phyloP scores from a whole-genome alignment of 768 basidiomycete genomes.

The Mycena haematopus region DNA sequence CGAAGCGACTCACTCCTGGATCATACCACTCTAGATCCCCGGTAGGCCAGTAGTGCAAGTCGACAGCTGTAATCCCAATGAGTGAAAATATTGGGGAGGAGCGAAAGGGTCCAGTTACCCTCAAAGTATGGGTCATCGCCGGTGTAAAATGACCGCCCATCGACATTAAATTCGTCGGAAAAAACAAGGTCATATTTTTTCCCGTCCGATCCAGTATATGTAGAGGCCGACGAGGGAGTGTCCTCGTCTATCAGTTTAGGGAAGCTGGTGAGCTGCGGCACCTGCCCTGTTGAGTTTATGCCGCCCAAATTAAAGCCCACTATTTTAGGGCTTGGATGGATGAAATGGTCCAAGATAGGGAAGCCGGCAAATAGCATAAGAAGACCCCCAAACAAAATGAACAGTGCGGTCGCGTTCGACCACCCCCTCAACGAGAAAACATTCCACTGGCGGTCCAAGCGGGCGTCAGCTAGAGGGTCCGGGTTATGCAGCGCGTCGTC shows the following conservation, averaged over 20 bases:
- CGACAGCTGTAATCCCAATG: slow-evolving; percentile 55
- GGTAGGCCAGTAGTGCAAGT: slow-evolving; percentile 71
- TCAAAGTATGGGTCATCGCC: slow-evolving; percentile 70
- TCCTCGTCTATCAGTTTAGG: slow-evolving; percentile 76
- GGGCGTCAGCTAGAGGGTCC: slow-evolving; percentile 74
- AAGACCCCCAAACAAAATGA: slow-evolving; percentile 71
- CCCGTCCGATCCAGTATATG: slow-evolving; percentile 76
- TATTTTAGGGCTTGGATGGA: slow-evolving; percentile 38
- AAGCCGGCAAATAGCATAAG: slow-evolving; percentile 87
- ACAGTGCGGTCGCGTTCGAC: slow-evolving; percentile 76
- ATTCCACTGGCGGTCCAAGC: slow-evolving; percentile 64
- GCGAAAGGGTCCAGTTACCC: background rate
- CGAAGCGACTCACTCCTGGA: slow-evolving; percentile 44
- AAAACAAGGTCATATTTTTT: slow-evolving; percentile 74
- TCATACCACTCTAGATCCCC: slow-evolving; percentile 67
- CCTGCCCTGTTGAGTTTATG: slow-evolving; percentile 87
- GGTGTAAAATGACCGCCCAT: slow-evolving; percentile 72
- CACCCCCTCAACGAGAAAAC: slow-evolving; percentile 86
- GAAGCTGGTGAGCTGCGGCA: slow-evolving; percentile 74
- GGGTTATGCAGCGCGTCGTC: slow-evolving; percentile 93
- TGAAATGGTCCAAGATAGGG: slow-evolving; percentile 74
- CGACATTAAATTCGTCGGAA: slow-evolving; percentile 72
- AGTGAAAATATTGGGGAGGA: background rate
- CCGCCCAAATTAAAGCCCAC: slow-evolving; percentile 88
- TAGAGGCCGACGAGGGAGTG: slow-evolving; percentile 65